Conservation (phyloP, 345 rosid genomes). For the Isatis tinctoria region DNA sequence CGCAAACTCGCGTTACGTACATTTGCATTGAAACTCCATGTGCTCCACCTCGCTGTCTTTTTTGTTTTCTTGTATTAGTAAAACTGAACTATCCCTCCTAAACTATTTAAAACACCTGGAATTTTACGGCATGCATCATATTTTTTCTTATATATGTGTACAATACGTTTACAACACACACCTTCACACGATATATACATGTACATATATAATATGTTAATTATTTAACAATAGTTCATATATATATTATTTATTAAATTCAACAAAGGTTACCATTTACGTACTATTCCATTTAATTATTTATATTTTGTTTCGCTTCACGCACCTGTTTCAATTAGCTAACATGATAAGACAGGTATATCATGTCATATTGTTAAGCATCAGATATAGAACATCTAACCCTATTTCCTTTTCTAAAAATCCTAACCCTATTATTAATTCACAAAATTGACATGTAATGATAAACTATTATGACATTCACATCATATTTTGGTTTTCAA, state of each 20-base stretch:
- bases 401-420: too few species aligned
- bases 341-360: neutral
- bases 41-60: neutral
- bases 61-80: neutral
- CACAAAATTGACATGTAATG: too few species aligned
- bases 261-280: neutral
- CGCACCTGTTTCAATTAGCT: too few species aligned
- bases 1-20: neutral
- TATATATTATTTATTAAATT: neutral
- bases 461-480: too few species aligned
- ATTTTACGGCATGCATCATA: neutral
- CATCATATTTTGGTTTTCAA: too few species aligned
- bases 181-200: neutral
- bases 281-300: neutral
- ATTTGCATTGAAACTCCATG: neutral
- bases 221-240: neutral
- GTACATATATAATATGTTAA: neutral
- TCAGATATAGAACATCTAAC: too few species aligned
- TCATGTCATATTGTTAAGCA: too few species aligned
- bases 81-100: too few species aligned
- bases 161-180: neutral
- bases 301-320: neutral
- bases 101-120: neutral
- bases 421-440: too few species aligned
- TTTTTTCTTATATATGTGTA: neutral